A percentile compares a stretch with the other conserved stretches of the same genome.
Conservation (phyloP, 331 rosid species). For the Dryas integrifolia region DNA sequence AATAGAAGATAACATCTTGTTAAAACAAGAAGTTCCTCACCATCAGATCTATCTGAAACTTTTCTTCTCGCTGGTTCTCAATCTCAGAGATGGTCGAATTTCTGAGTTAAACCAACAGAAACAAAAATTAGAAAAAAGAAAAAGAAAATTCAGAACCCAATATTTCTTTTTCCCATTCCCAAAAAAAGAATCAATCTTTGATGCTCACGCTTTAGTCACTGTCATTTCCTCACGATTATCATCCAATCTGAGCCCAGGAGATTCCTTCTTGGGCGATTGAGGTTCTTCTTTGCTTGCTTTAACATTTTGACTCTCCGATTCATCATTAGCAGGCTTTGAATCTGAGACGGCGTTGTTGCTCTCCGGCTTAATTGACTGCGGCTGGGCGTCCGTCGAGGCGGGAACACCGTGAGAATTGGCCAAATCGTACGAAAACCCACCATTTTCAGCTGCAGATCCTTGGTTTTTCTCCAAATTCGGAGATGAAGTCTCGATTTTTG, state of each 20-base stretch:
- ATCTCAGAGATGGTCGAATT: slow-evolving; percentile 38
- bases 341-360: slow-evolving; percentile 34
- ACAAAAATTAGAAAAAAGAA: slow-evolving; percentile 26
- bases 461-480: slow-evolving; percentile 42
- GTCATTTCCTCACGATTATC: slow-evolving; percentile 59
- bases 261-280: slow-evolving; percentile 68
- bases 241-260: slow-evolving; percentile 47
- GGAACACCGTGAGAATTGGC: slow-evolving; percentile 34
- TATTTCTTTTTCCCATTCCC: not conserved
- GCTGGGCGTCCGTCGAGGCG: slow-evolving; percentile 36
- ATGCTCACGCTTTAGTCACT: slow-evolving; percentile 74
- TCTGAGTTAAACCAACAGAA: slow-evolving; percentile 36
- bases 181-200: slow-evolving; percentile 20
- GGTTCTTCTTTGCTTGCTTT: slow-evolving; percentile 55
- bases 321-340: slow-evolving; percentile 45
- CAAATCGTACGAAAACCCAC: slow-evolving; percentile 29
- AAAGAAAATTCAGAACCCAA: not conserved
- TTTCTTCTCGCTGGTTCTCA: slow-evolving; percentile 71
- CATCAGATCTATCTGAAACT: slow-evolving; percentile 91
- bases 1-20: not conserved
- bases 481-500: slow-evolving; percentile 44
- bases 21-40: slow-evolving; percentile 38
- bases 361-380: slow-evolving; percentile 51
- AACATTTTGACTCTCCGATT: slow-evolving; percentile 51
- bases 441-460: slow-evolving; percentile 63